Conservation (phyloP, 306 rosid genomes). For the Quercus suber region DNA sequence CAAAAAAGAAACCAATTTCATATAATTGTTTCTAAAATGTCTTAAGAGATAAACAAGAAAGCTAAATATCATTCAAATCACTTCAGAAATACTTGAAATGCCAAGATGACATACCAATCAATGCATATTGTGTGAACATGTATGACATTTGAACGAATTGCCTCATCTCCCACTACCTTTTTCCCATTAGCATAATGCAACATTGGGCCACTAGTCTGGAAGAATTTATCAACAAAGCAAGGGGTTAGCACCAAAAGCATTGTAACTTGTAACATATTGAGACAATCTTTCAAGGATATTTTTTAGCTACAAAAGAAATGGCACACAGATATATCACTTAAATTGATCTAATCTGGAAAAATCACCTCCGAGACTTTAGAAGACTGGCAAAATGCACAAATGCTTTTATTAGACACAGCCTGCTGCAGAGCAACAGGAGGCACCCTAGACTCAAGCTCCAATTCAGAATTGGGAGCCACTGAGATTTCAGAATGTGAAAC, state of each 20-base stretch:
- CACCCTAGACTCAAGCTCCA: conserved; percentile 18
- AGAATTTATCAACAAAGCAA: conserved; percentile 5
- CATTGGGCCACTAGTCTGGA: conserved; percentile 76
- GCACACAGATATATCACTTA: neutral
- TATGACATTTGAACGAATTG: conserved; percentile 52
- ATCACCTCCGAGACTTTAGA: conserved; percentile 62
- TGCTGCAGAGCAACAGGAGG: conserved; percentile 14
- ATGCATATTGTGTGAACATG: conserved; percentile 75
- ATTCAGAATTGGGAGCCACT: conserved; percentile 22
- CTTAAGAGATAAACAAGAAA: neutral
- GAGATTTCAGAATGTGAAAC: conserved; percentile 17
- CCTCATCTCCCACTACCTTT: conserved; percentile 53
- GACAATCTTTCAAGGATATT: neutral
- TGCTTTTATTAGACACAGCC: conserved; percentile 21
- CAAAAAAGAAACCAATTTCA: neutral
- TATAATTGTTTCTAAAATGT: neutral
- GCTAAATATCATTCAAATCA: neutral
- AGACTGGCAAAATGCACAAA: conserved; percentile 89
- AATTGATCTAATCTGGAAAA: neutral
- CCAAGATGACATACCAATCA: conserved; percentile 59
- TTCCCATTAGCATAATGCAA: conserved; percentile 68
- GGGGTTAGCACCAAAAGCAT: conserved; percentile 1
- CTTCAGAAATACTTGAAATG: neutral
- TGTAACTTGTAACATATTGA: neutral
- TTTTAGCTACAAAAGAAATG: neutral